A percentile compares a stretch with the other conserved stretches of the same genome.
Evolutionary conservation across 257 asterid genomes (phyloP).

Genomic region (Fraxinus cuspidata): DNA sequence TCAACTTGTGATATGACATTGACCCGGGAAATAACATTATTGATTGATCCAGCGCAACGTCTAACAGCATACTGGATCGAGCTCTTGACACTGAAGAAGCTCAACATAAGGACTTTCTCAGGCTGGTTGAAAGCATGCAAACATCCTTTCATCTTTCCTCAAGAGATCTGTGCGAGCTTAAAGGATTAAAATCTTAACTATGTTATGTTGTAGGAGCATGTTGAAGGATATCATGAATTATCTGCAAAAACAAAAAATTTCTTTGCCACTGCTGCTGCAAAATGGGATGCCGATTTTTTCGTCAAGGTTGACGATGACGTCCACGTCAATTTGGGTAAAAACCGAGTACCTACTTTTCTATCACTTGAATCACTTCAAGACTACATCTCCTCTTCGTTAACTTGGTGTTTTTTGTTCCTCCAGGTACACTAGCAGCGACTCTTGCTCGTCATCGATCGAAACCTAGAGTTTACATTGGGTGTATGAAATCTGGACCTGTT

Average conservation of each 20-base stretch:
- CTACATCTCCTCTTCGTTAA: neutral
- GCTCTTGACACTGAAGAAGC: constrained; percentile 98
- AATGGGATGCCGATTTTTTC: constrained; percentile 97
- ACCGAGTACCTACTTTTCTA: constrained; percentile 36
- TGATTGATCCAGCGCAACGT: constrained; percentile 69
- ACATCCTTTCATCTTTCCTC: neutral
- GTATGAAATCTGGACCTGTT: constrained; percentile 99
- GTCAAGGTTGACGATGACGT: constrained; percentile 98
- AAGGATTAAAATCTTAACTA: constrained; percentile 7
- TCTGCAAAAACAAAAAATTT: constrained; percentile 92
- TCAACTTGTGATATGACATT: neutral
- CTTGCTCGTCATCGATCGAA: constrained; percentile 89
- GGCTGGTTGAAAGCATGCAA: constrained; percentile 62
- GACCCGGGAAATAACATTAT: constrained; percentile 15
- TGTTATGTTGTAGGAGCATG: constrained; percentile 65
- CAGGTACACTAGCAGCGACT: constrained; percentile 91
- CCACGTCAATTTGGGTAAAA: constrained; percentile 81
- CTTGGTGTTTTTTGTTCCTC: constrained; percentile 17
- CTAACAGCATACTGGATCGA: constrained; percentile 88
- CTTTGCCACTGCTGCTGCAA: constrained; percentile 87
- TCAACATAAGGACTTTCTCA: constrained; percentile 87
- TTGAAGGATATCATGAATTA: constrained; percentile 95
- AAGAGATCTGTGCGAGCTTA: neutral
- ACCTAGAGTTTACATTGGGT: constrained; percentile 89
- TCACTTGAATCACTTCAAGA: constrained; percentile 55